Evolutionary conservation across 768 basidiomycete genomes (phyloP).

Genomic region (Trametes cingulata): DNA sequence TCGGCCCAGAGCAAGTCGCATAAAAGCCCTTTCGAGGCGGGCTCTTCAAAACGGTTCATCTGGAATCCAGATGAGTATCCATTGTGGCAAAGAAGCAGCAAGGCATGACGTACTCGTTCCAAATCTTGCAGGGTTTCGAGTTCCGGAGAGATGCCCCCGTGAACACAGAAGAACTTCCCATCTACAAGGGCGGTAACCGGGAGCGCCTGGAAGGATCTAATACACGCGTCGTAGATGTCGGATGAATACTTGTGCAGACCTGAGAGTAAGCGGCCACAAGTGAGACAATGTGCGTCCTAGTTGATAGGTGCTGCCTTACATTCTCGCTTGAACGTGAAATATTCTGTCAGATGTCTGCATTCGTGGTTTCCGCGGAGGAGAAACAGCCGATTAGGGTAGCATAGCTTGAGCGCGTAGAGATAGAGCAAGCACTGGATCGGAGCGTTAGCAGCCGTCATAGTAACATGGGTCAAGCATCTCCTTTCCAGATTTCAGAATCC

Average conservation of each 20-base stretch:
- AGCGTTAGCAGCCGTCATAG: too few relatives aligned
- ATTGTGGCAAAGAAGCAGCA: neutral
- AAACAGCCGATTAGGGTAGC: slow-evolving; percentile 79
- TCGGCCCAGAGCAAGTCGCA: slow-evolving; percentile 98
- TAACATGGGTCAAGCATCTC: too few relatives aligned
- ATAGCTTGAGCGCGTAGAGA: slow-evolving; percentile 90
- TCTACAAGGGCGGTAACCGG: slow-evolving; percentile 93
- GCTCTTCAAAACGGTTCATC: slow-evolving; percentile 93
- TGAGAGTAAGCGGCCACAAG: slow-evolving; percentile 29
- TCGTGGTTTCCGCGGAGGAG: slow-evolving; percentile 96
- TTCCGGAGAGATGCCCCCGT: slow-evolving; percentile 92
- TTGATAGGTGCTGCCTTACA: slow-evolving; percentile 47
- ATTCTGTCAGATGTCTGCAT: slow-evolving; percentile 94
- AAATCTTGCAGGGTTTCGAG: slow-evolving; percentile 80
- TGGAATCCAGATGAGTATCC: slow-evolving; percentile 31
- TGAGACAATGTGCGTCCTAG: neutral
- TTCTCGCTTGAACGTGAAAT: slow-evolving; percentile 98
- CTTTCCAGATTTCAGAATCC: too few relatives aligned
- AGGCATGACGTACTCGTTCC: slow-evolving; percentile 42
- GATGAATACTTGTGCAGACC: slow-evolving; percentile 90
- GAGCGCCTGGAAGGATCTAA: slow-evolving; percentile 85
- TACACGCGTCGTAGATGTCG: slow-evolving; percentile 88
- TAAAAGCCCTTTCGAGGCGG: slow-evolving; percentile 86
- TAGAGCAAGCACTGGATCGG: slow-evolving; percentile 87
- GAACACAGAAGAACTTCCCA: slow-evolving; percentile 94